Evolutionary conservation across 305 asterid species (phyloP).

Genomic region (Salvia sclarea): DNA sequence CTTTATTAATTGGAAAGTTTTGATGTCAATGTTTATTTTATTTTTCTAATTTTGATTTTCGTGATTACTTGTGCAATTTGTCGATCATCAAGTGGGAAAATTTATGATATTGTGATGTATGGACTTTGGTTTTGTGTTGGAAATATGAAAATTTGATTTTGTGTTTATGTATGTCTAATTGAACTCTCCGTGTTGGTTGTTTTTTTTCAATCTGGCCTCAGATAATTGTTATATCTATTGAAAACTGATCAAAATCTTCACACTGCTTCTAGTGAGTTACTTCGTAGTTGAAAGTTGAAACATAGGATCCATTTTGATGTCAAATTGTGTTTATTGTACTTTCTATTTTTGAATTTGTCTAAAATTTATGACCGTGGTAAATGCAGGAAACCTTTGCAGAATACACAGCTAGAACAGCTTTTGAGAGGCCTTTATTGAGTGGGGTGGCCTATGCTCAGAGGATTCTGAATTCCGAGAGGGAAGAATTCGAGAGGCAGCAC

Average conservation of each 20-base stretch:
- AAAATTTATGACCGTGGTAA: conserved; percentile 15
- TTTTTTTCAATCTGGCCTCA: too few relatives aligned
- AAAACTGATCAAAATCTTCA: not conserved
- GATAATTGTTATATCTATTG: not conserved
- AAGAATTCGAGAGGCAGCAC: conserved; percentile 69
- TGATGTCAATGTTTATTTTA: not conserved
- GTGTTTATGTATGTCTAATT: too few relatives aligned
- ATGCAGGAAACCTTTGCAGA: conserved; percentile 87
- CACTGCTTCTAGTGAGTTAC: not conserved
- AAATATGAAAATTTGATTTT: too few relatives aligned
- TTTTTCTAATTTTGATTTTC: not conserved
- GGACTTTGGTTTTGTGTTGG: too few relatives aligned
- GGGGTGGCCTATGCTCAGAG: conserved; percentile 96
- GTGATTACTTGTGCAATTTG: not conserved
- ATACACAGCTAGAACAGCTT: conserved; percentile 90
- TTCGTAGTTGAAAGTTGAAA: not conserved
- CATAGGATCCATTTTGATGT: not conserved
- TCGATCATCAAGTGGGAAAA: not conserved
- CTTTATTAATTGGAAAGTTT: not conserved
- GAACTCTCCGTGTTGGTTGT: too few relatives aligned
- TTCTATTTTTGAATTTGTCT: not conserved
- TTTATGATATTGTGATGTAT: too few relatives aligned
- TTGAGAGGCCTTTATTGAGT: conserved; percentile 91
- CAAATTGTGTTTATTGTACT: not conserved
- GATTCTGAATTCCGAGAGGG: conserved; percentile 67